Evolutionary conservation across 768 basidiomycete species (phyloP), one percentile per base, ranked within the genome.

Genomic region (Lentinula detonsa): DNA sequence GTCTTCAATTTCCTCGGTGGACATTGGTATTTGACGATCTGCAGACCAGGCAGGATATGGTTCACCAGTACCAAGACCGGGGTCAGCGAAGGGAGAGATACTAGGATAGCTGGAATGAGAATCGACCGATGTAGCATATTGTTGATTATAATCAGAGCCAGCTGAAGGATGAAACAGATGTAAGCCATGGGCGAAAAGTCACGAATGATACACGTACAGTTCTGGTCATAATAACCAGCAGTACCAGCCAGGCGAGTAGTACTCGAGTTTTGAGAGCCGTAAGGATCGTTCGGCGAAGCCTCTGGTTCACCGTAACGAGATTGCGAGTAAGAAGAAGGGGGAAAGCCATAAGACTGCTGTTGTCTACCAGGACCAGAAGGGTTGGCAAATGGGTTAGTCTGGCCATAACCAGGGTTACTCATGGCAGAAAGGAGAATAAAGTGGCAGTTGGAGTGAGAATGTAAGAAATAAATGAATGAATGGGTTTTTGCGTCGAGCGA

Each of bases 1-100:
- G 73, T 98, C 97, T 73, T 98, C 97, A 61, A 98, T 98, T 74
- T 98, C 96, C 72, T 99, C 97, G 64, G 90, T 94, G 43, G 94
- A 95, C 72, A 99, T 90, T 63, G 97, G 97, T 64, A 97, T 95
- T 70, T 94, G 90, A 57, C 90, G 88, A 65, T 96, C 92, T 35
- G 89, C 81, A 31, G 90, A 84, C 97, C 97, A 99, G 45, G 96
- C 95, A 62, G 96, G 96, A 72, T 96, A 98, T 59, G 90, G 91
- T 60, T 91, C 85, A 21, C 76, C 70, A 54, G 75, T 72, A 57
- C 76, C 79, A 53, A 78, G 72, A 23, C 78, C 81, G 31, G 82
- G 76, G 70, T 87, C 84, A 42, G 76, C 79, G 69, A 85, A 86
- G 45, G 84, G 84, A 34, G 84, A 85, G 55, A 81, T 79, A 67